Conservation (phyloP, 2,329 filamentous ascomycete genomes). For the Didymella arachidicola region DNA sequence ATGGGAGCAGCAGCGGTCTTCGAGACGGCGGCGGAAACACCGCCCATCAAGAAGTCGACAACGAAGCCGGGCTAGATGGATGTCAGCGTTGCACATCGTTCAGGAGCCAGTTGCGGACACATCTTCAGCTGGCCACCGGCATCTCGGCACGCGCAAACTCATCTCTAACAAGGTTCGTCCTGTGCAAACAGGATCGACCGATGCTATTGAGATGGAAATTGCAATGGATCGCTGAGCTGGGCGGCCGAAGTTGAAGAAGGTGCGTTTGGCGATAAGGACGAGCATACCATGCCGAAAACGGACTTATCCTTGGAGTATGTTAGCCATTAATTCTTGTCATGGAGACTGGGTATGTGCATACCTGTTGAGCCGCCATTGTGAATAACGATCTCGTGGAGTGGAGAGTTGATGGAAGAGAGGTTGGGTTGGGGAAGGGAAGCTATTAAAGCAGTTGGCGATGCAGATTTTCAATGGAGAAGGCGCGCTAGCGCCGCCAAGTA, state of each 20-base stretch:
- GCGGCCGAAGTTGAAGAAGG: constrained; percentile 30
- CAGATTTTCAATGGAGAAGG: constrained; percentile 25
- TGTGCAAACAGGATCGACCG: constrained; percentile 26
- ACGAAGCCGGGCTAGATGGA: constrained; percentile 77
- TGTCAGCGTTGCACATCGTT: constrained; percentile 33
- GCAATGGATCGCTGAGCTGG: constrained; percentile 26
- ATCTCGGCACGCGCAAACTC: constrained; percentile 29
- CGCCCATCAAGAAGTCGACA: constrained; percentile 99
- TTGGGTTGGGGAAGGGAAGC: constrained; percentile 31
- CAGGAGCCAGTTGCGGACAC: constrained; percentile 16
- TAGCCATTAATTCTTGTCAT: neutral
- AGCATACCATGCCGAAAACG: constrained; percentile 54
- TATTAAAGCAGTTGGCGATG: constrained; percentile 36
- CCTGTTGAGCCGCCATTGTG: constrained; percentile 24
- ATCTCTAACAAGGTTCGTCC: constrained; percentile 31
- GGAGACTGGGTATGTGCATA: neutral
- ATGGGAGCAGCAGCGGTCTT: constrained; percentile 99
- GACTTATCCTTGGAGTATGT: constrained; percentile 1
- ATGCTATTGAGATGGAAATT: constrained; percentile 43
- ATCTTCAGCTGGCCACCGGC: constrained; percentile 27
- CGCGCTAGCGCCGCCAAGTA: constrained; percentile 25
- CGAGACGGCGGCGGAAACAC: constrained; percentile 99
- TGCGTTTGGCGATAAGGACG: constrained; percentile 16
- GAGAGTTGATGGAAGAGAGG: constrained; percentile 33
- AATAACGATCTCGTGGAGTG: constrained; percentile 20